Conservation (phyloP, 768 basidiomycete genomes). For the Tricholoma terreum region DNA sequence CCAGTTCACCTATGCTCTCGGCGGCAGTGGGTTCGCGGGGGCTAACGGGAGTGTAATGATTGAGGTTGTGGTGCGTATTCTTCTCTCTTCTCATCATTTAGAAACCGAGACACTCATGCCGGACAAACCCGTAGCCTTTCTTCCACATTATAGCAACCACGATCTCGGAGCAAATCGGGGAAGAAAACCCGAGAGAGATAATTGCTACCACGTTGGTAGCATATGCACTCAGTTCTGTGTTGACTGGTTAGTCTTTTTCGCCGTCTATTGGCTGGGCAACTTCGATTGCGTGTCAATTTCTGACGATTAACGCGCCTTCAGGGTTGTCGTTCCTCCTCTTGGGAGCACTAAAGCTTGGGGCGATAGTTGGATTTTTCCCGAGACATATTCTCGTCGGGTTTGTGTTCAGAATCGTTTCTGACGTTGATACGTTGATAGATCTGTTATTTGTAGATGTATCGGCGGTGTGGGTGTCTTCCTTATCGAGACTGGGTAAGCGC, state of each 20-base stretch:
- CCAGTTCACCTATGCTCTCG: constrained; percentile 81
- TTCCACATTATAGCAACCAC: constrained; percentile 87
- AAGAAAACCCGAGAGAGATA: constrained; percentile 62
- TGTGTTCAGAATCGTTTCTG: constrained; percentile 17
- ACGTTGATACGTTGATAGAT: background rate
- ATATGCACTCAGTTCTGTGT: constrained; percentile 79
- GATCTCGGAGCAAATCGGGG: constrained; percentile 71
- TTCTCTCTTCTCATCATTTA: background rate
- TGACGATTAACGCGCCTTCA: constrained; percentile 22
- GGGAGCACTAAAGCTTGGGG: constrained; percentile 78
- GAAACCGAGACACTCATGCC: background rate
- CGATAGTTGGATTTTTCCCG: constrained; percentile 92
- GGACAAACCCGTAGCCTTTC: constrained; percentile 61
- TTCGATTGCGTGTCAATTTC: background rate
- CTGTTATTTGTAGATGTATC: constrained; percentile 55
- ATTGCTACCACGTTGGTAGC: constrained; percentile 92
- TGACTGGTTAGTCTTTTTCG: constrained; percentile 61
- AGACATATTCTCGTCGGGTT: constrained; percentile 95
- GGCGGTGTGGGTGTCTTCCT: constrained; percentile 96
- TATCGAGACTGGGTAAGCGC: constrained; percentile 75
- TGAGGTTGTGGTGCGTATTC: constrained; percentile 79
- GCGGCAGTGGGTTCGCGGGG: constrained; percentile 86
- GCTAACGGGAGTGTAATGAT: constrained; percentile 99
- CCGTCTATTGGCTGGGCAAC: constrained; percentile 1
- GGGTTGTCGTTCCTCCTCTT: constrained; percentile 84